These are phyloP conservation scores for Scenedesmus sp. DNA, from an alignment of 163 green algal genomes.

Conservation along the genomic window DNA sequence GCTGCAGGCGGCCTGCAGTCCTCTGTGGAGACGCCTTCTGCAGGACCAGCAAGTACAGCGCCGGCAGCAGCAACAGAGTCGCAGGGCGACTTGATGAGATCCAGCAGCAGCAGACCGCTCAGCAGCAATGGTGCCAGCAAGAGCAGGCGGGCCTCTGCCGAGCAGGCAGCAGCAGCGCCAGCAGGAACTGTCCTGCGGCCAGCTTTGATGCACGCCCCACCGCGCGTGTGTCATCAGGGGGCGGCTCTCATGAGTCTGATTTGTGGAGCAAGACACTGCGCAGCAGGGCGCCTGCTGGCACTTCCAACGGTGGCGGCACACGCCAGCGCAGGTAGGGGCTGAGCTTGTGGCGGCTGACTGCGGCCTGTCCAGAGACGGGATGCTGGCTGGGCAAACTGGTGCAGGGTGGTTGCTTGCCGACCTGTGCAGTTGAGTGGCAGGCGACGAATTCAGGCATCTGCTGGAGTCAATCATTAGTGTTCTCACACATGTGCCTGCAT, in stretches of 20 bases:
- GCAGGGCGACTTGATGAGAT: neutral
- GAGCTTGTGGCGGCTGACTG: too few species aligned
- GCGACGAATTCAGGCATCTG: neutral
- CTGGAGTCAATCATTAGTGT: neutral
- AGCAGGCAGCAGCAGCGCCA: neutral
- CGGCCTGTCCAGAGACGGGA: too few species aligned
- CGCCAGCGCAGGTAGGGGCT: neutral
- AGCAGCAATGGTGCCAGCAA: slow-evolving; percentile 5
- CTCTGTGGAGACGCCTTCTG: neutral
- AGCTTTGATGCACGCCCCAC: neutral
- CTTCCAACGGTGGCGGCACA: neutral
- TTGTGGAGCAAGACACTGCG: neutral
- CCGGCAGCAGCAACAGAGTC: neutral
- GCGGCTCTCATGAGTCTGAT: neutral
- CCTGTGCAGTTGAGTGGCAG: neutral
- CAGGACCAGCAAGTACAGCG: slow-evolving; percentile 17
- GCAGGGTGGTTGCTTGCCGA: too few species aligned
- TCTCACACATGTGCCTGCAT: neutral
- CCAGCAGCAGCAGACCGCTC: neutral
- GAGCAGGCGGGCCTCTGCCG: neutral
- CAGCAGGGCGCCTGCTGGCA: neutral
- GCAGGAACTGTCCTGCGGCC: neutral
- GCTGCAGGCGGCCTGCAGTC: neutral
- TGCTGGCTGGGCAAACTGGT: too few species aligned
- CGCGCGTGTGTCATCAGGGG: neutral